Percentiles rank a stretch among this genome's conserved stretches.
These are phyloP conservation scores for Abortiporus biennis DNA, from an alignment of 1,284 basidiomycete genomes.

Conservation along the genomic window DNA sequence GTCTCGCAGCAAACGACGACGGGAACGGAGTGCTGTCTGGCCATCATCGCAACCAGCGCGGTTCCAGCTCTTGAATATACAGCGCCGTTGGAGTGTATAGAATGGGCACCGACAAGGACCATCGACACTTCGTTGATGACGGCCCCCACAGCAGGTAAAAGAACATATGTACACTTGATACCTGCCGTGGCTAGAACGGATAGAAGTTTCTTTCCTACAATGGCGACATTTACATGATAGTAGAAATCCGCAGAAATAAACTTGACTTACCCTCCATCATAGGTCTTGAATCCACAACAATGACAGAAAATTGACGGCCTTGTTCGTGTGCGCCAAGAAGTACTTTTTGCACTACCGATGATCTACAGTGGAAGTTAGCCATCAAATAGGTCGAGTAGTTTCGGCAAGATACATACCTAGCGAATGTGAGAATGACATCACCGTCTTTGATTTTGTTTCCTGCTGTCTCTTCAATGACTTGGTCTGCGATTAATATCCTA, in stretches of 20 bases:
- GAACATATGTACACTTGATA: conserved; percentile 88
- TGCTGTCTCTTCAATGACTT: conserved; percentile 89
- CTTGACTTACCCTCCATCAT: conserved; percentile 74
- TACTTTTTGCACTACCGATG: conserved; percentile 91
- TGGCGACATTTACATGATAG: conserved; percentile 5
- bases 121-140: conserved; percentile 78
- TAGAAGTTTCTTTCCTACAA: conserved; percentile 74
- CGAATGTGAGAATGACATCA: conserved; percentile 91
- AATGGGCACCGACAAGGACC: conserved; percentile 90
- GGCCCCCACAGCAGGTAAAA: conserved; percentile 85
- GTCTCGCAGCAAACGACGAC: conserved; percentile 98
- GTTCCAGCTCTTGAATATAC: conserved; percentile 95
- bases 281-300: conserved; percentile 93
- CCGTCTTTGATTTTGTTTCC: conserved; percentile 92
- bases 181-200: conserved; percentile 64
- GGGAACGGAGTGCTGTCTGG: conserved; percentile 83
- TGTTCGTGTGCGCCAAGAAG: conserved; percentile 74
- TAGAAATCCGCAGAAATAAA: conserved; percentile 1
- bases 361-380: conserved; percentile 41
- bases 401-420: conserved; percentile 46
- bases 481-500: conserved; percentile 88
- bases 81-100: conserved; percentile 91
- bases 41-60: conserved; percentile 95
- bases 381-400: conserved; percentile 7
- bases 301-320: conserved; percentile 79